These are phyloP conservation scores for Chrysoporthe deuterocubensis DNA, from an alignment of 2,329 filamentous ascomycete genomes.

Conservation along the genomic window DNA sequence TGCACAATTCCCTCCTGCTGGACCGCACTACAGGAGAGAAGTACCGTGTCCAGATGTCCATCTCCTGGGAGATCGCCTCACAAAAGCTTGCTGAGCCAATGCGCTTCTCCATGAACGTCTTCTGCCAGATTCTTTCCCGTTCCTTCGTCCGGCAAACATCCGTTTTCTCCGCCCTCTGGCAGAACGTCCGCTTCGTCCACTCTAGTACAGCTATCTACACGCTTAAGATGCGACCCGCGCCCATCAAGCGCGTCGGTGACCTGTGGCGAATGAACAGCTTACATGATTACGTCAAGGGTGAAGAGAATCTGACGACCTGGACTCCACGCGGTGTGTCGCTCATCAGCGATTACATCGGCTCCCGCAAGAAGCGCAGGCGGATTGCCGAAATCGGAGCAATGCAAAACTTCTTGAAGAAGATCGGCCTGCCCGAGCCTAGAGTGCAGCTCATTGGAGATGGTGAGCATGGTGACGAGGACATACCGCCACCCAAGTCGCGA, in stretches of 20 bases:
- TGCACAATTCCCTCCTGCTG: conserved; percentile 90
- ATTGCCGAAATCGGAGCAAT: conserved; percentile 80
- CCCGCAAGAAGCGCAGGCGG: conserved; percentile 74
- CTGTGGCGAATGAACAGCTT: conserved; percentile 96
- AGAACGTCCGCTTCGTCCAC: conserved; percentile 81
- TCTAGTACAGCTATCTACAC: conserved; percentile 88
- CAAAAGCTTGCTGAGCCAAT: conserved; percentile 86
- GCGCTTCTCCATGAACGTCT: conserved; percentile 80
- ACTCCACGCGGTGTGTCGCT: conserved; percentile 86
- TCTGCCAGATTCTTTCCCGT: conserved; percentile 81
- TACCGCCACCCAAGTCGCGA: conserved; percentile 40
- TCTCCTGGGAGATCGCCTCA: conserved; percentile 85
- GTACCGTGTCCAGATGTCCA: conserved; percentile 84
- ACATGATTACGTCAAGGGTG: conserved; percentile 94
- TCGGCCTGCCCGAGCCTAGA: conserved; percentile 52
- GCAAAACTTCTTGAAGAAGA: conserved; percentile 66
- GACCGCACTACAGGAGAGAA: conserved; percentile 92
- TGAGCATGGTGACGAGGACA: conserved; percentile 41
- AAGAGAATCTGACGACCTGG: conserved; percentile 86
- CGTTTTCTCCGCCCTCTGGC: conserved; percentile 86
- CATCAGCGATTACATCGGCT: conserved; percentile 82
- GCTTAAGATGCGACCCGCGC: conserved; percentile 81
- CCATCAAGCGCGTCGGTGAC: conserved; percentile 89
- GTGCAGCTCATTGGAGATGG: conserved; percentile 37
- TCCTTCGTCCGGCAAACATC: conserved; percentile 85